A percentile compares a stretch with the other conserved stretches of the same genome.
Conservation (phyloP, 169 alveolate species). For the Pseudocohnilembus persalinus region DNA sequence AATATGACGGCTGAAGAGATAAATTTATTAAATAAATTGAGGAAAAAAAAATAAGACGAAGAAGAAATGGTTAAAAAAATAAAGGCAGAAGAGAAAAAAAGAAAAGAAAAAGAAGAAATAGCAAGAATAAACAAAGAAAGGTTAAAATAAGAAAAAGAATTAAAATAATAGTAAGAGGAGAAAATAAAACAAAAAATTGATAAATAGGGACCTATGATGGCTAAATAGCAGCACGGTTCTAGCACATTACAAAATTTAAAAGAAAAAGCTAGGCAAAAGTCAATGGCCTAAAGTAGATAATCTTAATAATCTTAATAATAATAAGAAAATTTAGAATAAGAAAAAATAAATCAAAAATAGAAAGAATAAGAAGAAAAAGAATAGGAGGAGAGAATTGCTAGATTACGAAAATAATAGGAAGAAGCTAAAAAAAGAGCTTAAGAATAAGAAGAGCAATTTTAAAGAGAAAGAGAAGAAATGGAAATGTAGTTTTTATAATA, state of each 20-base stretch:
- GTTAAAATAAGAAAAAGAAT: neutral
- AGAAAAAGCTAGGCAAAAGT: neutral
- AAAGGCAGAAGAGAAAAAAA: neutral
- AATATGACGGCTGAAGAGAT: neutral
- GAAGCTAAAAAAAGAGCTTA: neutral
- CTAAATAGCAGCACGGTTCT: too few species aligned
- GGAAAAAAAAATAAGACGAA: neutral
- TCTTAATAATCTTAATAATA: too few species aligned
- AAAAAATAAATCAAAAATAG: too few species aligned
- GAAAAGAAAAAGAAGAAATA: neutral
- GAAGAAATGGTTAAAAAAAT: neutral
- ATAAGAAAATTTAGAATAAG: neutral
- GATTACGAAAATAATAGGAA: neutral
- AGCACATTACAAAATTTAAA: too few species aligned
- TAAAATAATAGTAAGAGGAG: too few species aligned
- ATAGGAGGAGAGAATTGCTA: neutral
- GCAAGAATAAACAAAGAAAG: neutral
- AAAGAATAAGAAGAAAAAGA: neutral
- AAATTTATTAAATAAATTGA: neutral
- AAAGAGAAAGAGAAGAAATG: neutral
- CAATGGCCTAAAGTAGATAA: neutral
- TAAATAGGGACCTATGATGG: too few species aligned
- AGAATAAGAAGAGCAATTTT: neutral
- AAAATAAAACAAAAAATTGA: too few species aligned
- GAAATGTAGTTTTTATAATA: neutral